Conservation (phyloP, 768 basidiomycete genomes). For the Leccinum truebloodii region DNA sequence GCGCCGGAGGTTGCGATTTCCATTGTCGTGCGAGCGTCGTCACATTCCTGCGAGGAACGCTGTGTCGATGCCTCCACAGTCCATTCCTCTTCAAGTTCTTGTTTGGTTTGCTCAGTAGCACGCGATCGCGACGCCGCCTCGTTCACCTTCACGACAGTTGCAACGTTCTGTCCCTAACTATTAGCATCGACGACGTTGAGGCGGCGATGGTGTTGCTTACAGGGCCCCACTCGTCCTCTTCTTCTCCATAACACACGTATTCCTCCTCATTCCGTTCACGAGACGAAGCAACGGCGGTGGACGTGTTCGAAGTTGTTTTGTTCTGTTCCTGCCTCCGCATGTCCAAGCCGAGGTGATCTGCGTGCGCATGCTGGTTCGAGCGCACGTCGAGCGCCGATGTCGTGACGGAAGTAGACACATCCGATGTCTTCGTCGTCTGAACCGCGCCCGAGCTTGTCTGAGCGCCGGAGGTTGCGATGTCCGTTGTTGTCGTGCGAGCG, state of each 20-base stretch:
- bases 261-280: not conserved
- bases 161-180: not conserved
- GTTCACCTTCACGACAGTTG: not conserved
- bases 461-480: not conserved
- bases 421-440: not conserved
- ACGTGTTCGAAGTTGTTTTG: not conserved
- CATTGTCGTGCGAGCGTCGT: not conserved
- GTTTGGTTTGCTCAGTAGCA: not conserved
- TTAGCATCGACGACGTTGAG: not conserved
- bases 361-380: not conserved
- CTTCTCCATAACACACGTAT: not conserved
- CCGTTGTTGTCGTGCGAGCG: not conserved
- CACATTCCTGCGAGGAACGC: not conserved
- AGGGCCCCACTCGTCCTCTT: not conserved
- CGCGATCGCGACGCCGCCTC: not conserved
- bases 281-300: not conserved
- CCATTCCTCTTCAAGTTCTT: not conserved
- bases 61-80: not conserved
- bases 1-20: not conserved
- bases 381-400: not conserved
- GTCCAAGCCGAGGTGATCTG: not conserved
- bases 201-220: not conserved
- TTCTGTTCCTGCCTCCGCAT: not conserved
- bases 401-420: not conserved
- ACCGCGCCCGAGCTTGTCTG: not conserved